Conservation (phyloP, 805 yeast genomes). For the Pichia thaimueangensis region DNA sequence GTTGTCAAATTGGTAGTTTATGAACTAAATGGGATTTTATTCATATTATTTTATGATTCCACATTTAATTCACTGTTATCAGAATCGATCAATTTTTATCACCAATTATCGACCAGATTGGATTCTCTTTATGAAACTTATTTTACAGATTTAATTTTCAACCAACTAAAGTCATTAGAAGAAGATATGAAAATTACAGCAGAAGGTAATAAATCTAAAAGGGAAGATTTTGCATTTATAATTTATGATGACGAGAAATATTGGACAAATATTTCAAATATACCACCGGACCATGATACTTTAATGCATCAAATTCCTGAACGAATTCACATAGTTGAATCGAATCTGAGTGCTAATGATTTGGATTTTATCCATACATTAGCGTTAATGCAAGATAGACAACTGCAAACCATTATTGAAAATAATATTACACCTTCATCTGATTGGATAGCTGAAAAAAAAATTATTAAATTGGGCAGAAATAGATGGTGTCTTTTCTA, state of each 20-base stretch:
- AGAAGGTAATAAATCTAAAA: background rate
- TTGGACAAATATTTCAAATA: constrained; percentile 25
- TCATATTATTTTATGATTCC: constrained; percentile 18
- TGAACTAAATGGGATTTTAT: constrained; percentile 27
- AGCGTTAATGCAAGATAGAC: constrained; percentile 8
- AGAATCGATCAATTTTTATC: constrained; percentile 8
- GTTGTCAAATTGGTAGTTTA: constrained; percentile 22
- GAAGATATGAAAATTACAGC: constrained; percentile 10
- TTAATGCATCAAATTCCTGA: constrained; percentile 9
- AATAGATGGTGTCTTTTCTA: constrained; percentile 25
- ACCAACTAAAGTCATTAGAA: constrained; percentile 22
- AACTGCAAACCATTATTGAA: constrained; percentile 2
- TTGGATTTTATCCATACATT: background rate
- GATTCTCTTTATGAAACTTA: constrained; percentile 19
- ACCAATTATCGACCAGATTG: constrained; percentile 15
- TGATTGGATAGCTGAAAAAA: constrained; percentile 13
- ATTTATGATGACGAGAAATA: constrained; percentile 18
- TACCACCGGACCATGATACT: constrained; percentile 17
- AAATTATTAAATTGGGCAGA: constrained; percentile 20
- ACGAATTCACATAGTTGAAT: background rate
- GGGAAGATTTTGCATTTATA: constrained; percentile 20
- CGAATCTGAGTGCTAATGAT: background rate
- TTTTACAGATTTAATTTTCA: constrained; percentile 23
- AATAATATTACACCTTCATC: background rate
- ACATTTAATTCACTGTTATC: constrained; percentile 1